Evolutionary conservation across 2,329 filamentous ascomycete species (phyloP).

Genomic region (Periconia macrospinosa): DNA sequence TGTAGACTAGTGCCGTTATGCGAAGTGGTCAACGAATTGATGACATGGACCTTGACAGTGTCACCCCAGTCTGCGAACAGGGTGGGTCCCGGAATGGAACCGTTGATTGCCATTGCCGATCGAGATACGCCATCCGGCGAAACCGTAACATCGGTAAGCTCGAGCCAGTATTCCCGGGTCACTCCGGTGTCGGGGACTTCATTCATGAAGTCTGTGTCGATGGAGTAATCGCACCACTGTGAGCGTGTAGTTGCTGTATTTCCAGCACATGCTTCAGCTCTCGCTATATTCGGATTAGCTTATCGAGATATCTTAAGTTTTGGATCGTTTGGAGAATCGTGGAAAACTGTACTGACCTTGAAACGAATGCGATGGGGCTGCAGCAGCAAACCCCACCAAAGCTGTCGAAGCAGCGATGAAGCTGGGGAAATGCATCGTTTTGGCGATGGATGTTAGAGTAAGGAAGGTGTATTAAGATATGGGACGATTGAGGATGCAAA

Average conservation of each 20-base stretch:
- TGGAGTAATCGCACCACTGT: conserved; percentile 52
- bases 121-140: conserved; percentile 58
- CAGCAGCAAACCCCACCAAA: background rate
- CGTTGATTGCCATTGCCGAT: conserved; percentile 44
- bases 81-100: conserved; percentile 49
- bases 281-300: background rate
- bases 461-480: background rate
- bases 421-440: background rate
- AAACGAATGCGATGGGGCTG: background rate
- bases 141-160: conserved; percentile 46
- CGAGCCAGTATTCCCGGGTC: conserved; percentile 53
- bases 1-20: conserved; percentile 36
- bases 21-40: conserved; percentile 27
- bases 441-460: background rate
- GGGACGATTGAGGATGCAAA: background rate
- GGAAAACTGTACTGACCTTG: background rate
- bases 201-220: conserved; percentile 57
- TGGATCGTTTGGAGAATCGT: too few relatives aligned
- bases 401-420: background rate
- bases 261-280: conserved; percentile 29
- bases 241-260: conserved; percentile 34
- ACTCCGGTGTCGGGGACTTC: conserved; percentile 57
- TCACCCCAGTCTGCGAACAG: conserved; percentile 47
- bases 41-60: conserved; percentile 42
- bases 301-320: background rate